Evolutionary conservation across 805 yeast genomes (phyloP).

Genomic region (Brettanomyces nanus): DNA sequence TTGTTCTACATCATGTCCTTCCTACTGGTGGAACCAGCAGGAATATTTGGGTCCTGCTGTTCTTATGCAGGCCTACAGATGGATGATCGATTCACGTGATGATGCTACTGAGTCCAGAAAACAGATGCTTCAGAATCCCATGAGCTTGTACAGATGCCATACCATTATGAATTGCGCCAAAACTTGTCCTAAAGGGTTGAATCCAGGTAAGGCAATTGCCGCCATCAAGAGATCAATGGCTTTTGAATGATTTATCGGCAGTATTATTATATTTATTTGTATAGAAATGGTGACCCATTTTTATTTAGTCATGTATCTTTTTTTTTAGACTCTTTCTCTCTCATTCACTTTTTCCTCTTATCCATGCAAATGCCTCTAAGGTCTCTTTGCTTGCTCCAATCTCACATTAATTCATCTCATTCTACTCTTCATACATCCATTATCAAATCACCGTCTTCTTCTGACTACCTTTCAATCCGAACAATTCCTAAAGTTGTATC

Average conservation of each 20-base stretch:
- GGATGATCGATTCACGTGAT: slow-evolving; percentile 97
- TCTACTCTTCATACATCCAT: too few species aligned
- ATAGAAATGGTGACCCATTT: not conserved
- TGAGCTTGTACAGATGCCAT: slow-evolving; percentile 98
- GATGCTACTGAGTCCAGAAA: slow-evolving; percentile 76
- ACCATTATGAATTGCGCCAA: slow-evolving; percentile 98
- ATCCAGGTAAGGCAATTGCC: slow-evolving; percentile 97
- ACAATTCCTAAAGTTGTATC: too few species aligned
- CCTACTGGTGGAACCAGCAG: slow-evolving; percentile 99
- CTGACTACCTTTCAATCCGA: too few species aligned
- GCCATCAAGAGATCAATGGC: slow-evolving; percentile 93
- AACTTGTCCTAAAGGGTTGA: slow-evolving; percentile 97
- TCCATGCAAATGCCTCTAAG: too few species aligned
- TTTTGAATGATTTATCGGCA: slow-evolving; percentile 46
- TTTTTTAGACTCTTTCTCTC: too few species aligned
- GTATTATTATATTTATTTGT: too few species aligned
- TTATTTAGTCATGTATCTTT: not conserved
- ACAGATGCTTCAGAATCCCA: slow-evolving; percentile 88
- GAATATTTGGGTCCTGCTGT: slow-evolving; percentile 99
- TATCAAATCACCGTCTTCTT: too few species aligned
- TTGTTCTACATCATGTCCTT: slow-evolving; percentile 97
- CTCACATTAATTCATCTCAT: too few species aligned
- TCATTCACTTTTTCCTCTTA: too few species aligned
- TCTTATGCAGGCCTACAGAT: slow-evolving; percentile 97
- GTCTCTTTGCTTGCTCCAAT: too few species aligned